Conservation (phyloP, 2,329 filamentous ascomycete genomes). For the Calonectria pseudoreteaudii region DNA sequence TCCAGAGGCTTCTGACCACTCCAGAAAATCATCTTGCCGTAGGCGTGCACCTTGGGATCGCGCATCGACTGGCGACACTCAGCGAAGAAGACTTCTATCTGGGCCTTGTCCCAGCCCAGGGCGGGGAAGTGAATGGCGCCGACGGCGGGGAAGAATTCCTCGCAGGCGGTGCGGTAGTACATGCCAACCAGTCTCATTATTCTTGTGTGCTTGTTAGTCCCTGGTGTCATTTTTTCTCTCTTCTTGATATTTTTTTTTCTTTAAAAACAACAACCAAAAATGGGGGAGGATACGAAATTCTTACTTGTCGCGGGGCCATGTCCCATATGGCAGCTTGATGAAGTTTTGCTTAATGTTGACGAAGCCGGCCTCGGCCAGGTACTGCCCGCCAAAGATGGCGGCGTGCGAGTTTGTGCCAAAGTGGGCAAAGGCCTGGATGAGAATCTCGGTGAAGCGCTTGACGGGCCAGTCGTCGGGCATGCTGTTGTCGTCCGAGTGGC, state of each 20-base stretch:
- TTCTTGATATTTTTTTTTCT: no score
- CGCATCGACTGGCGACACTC: slow-evolving; percentile 46
- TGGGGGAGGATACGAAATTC: not conserved
- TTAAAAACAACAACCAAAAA: no score
- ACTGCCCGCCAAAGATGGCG: slow-evolving; percentile 51
- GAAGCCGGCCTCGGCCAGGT: slow-evolving; percentile 53
- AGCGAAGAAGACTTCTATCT: slow-evolving; percentile 49
- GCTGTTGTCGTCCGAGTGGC: slow-evolving; percentile 51
- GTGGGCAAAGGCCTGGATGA: slow-evolving; percentile 51
- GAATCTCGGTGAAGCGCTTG: slow-evolving; percentile 48
- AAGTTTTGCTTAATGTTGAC: slow-evolving; percentile 51
- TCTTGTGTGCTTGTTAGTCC: slow-evolving; percentile 31
- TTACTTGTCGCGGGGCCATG: slow-evolving; percentile 60
- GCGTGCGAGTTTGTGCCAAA: slow-evolving; percentile 53
- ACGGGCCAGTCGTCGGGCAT: slow-evolving; percentile 49
- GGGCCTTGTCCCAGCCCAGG: slow-evolving; percentile 50
- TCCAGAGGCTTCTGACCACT: slow-evolving; percentile 53
- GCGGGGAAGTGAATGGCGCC: slow-evolving; percentile 53
- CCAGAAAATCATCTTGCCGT: slow-evolving; percentile 57
- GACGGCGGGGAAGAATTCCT: slow-evolving; percentile 55
- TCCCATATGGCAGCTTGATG: slow-evolving; percentile 57
- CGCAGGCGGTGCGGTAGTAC: slow-evolving; percentile 55
- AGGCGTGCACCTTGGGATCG: slow-evolving; percentile 48
- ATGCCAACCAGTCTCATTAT: slow-evolving; percentile 53
- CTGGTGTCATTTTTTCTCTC: accelerated